Base-by-base conservation (phyloP, 2,329 filamentous ascomycete species). In the Cladobotryum protrusum region DNA sequence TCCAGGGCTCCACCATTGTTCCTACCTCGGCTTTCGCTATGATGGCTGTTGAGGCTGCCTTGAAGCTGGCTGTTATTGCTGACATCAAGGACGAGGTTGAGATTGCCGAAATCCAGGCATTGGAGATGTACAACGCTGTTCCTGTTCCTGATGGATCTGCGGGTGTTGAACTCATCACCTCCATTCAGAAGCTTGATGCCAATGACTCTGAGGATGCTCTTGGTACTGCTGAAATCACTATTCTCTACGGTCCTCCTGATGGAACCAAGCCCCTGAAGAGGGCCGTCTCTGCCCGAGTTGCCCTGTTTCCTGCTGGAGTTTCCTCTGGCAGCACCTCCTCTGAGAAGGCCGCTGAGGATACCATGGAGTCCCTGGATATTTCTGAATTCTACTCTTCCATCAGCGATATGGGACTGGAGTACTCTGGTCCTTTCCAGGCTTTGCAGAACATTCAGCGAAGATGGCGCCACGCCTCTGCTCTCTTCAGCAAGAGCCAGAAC, bases 21-120 rank as follows among this genome's bases (percentile, higher is more conserved):
- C 73, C 73, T 0, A 64, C 56, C 0, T 63, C 70, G 7, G 67
- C 58, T 0, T 73, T 70, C 44, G 33, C 70, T 0, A 56, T 59
- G 3, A 70, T 72, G 62, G 67, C 63, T 1, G 53, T 70, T 1
- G 69, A 72, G 33, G 43, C 58, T 4, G 53, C 52, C 1, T 49
- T 52, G 1, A 48, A 55, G 14, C 45, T 59, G 5, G 51, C 43
- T 5, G 24, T 33, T 1, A n/a, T 19, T 15, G 2, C 39, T 19
- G 6, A 24, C 18, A 45, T 37, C 17, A 40, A 29, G 39, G 37
- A 15, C n/a, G 12, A 5, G 18, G 15, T 40, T 13, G 37, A 18
- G 37, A 19, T 40, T 19, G 37, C 19, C n/a, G 37, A 40, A 15
- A 6, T 40, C 14, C 37, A 18, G 19, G 12, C 37, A 5, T 17